Evolutionary conservation across 2,329 filamentous ascomycete species (phyloP).

Genomic region (Sporothrix sp.): DNA sequence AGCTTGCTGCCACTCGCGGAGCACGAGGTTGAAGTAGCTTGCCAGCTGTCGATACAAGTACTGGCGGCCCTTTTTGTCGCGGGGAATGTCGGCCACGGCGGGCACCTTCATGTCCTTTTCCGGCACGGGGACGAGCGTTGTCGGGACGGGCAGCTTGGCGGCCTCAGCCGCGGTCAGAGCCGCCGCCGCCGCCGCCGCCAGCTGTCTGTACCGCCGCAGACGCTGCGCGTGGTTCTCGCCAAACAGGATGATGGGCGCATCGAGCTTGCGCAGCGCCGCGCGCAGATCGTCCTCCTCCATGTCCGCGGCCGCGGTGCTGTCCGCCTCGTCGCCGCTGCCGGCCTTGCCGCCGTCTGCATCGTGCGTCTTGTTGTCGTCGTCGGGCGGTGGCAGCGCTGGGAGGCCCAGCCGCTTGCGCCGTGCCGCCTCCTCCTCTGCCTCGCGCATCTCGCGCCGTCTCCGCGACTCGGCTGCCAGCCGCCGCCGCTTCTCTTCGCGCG

Average conservation of each 20-base stretch:
- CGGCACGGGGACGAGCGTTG: conserved; percentile 66
- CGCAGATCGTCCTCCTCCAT: conserved; percentile 65
- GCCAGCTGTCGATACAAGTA: conserved; percentile 81
- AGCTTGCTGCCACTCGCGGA: conserved; percentile 75
- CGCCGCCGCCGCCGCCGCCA: conserved; percentile 50
- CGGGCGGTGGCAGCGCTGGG: conserved; percentile 54
- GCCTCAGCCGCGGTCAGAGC: conserved; percentile 1
- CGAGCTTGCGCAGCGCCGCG: conserved; percentile 56
- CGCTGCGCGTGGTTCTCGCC: conserved; percentile 66
- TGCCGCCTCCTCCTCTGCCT: conserved; percentile 60
- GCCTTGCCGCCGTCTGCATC: conserved; percentile 28
- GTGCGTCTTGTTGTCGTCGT: conserved; percentile 21
- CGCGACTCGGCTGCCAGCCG: conserved; percentile 73
- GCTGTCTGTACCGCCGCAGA: conserved; percentile 59
- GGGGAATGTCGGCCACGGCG: conserved; percentile 35
- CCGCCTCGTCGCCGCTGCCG: conserved; percentile 29
- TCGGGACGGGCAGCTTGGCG: conserved; percentile 65
- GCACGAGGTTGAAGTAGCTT: conserved; percentile 94
- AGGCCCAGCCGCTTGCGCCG: conserved; percentile 70
- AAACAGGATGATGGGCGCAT: conserved; percentile 68
- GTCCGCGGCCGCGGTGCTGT: conserved; percentile 26
- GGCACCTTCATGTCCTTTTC: conserved; percentile 85
- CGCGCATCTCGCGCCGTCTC: conserved; percentile 58
- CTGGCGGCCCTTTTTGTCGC: conserved; percentile 53
- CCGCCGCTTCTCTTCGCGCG: conserved; percentile 72